Base-by-base conservation (phyloP, 306 rosid genomes). In the Vigna angularis region DNA sequence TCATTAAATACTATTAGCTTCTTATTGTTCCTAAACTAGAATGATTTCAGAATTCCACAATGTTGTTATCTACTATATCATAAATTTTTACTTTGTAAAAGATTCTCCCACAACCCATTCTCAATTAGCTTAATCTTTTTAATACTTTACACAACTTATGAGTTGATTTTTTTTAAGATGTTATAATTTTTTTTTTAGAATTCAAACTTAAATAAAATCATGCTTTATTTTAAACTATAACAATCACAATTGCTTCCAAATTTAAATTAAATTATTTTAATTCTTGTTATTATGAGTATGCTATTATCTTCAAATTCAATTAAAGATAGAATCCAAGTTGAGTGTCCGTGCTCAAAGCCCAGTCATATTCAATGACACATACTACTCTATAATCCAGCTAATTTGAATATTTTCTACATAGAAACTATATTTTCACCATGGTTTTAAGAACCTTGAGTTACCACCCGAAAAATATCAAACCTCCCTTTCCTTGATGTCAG, bases 381-480 rank as follows among this genome's bases (percentile, higher is more conserved):
- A 20, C 58, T 59, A 22, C 26, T 48, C 10, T 20, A 76, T 10
- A 51, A 65, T 51, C 30, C 53, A 65, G n/a, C 28, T 36, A 15
- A 52, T 38, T 53, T n/a, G 12, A 42, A 49, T 44, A 52, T 17
- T 40, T 44, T 59, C 59, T 28, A 18, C 16, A n/a, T 6, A 79
- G 13, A 53, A 50, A 48, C 28, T 9, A 14, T 58, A 69, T 40
- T 40, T 81, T 34, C 38, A 34, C 40, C 22, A 8, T 13, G 32
- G 42, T 3, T 67, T 67, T 24, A 49, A 69, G 42, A 59, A 28
- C 68, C 48, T 66, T 14, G 32, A 45, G 49, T 24, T 30, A 49
- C 40, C 13, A 71, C 52, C 55, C 47, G 44, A 14, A 65, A 36
- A 32, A 20, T 74, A 82, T 72, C 51, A 76, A 66, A 72, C 42